Conservation (phyloP, 352 stramenopile genomes). For the Phytophthora kernoviae region DNA sequence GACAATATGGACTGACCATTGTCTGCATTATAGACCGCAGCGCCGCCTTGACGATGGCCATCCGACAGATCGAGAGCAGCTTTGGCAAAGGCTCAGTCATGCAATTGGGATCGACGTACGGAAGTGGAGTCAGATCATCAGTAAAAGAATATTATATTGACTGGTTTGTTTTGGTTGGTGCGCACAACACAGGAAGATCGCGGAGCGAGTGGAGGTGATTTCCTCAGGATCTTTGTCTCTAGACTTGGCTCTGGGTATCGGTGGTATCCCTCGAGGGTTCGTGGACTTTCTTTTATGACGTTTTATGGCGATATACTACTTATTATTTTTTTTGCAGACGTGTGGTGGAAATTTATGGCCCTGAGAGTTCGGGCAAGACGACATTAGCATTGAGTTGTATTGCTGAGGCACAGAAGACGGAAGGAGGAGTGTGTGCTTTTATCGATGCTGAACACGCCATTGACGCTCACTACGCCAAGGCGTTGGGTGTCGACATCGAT, state of each 20-base stretch:
- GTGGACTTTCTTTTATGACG: constrained; percentile 1
- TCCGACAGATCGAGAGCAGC: constrained; percentile 95
- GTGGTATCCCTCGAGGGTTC: constrained; percentile 94
- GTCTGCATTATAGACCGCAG: constrained; percentile 56
- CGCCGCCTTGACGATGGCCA: constrained; percentile 92
- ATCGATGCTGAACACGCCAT: constrained; percentile 99
- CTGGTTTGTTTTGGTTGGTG: not conserved
- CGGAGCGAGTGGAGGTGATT: constrained; percentile 93
- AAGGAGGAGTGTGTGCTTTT: constrained; percentile 95
- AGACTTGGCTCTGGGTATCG: constrained; percentile 90
- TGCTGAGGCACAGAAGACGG: constrained; percentile 93
- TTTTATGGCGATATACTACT: constrained; percentile 2
- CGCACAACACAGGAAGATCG: constrained; percentile 59
- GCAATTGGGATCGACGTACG: constrained; percentile 92
- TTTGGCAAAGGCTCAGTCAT: constrained; percentile 98
- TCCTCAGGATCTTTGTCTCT: constrained; percentile 95
- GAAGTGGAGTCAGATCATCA: not conserved
- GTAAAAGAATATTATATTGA: constrained; percentile 13
- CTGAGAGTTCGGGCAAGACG: constrained; percentile 98
- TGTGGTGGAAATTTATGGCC: constrained; percentile 99
- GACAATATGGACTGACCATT: too few species aligned
- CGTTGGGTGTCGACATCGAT: constrained; percentile 95
- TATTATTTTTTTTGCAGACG: constrained; percentile 56
- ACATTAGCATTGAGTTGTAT: constrained; percentile 98
- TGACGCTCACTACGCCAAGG: constrained; percentile 95